Conservation (phyloP, 192 early-diverging fungal species). For the Coemansia sp. region DNA sequence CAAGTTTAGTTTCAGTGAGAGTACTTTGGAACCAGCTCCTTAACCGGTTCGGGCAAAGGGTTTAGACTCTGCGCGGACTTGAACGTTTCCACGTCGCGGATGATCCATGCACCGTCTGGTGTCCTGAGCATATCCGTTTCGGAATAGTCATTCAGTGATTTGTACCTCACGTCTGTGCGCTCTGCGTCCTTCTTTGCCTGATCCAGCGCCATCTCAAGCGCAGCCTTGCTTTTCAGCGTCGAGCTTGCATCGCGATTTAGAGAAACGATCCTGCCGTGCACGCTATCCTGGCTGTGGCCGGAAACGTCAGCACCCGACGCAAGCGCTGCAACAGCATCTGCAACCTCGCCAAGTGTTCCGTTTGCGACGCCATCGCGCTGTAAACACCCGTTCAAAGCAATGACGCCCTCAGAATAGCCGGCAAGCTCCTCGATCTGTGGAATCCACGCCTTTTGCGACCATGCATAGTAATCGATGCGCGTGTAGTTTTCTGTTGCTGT, state of each 20-base stretch:
- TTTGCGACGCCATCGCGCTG: conserved; percentile 7
- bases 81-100: background rate
- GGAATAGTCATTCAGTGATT: background rate
- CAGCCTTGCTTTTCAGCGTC: background rate
- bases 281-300: no score
- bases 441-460: conserved; percentile 13
- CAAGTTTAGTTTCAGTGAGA: background rate
- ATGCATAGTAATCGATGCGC: conserved; percentile 27
- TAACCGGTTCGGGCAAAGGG: background rate
- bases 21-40: background rate
- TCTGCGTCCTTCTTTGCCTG: background rate
- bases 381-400: conserved; percentile 21
- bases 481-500: conserved; percentile 26
- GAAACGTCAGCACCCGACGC: conserved; percentile 1
- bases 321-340: background rate
- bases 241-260: background rate
- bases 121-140: background rate
- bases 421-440: conserved; percentile 13
- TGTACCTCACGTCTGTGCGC: background rate
- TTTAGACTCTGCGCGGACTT: background rate
- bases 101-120: background rate
- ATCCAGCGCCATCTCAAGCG: background rate
- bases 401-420: conserved; percentile 5
- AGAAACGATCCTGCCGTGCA: no score
- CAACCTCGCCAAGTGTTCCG: background rate